Evolutionary conservation across 768 basidiomycete species (phyloP), one percentile per base, ranked within the genome.

Genomic region (Tephrocybe sp.): DNA sequence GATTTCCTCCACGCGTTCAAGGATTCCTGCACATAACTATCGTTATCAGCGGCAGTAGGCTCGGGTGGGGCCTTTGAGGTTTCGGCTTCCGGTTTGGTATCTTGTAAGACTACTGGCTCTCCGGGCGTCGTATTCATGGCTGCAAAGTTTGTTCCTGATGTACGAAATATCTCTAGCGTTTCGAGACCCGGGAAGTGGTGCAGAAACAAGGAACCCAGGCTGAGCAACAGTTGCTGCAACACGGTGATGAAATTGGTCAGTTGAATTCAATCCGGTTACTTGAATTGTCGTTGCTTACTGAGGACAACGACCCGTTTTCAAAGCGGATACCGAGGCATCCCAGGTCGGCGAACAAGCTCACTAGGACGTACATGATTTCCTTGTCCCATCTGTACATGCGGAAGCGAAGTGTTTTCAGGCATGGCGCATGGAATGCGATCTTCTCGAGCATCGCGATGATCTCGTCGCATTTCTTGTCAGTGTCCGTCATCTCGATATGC

Each of bases 1-100:
- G 69, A 69, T 36, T 68, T 66, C 44, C 69, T 71, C 76, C 76
- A 78, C 5, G 75, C 70, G 8, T 72, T 67, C 28, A 77, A 64
- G 15, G 71, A 63, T 27, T 71, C 70, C 24, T 55, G 60, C 39
- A 75, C 57, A 34, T 63, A 58, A 19, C 55, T 61, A 32, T 71
- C 70, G 6, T 53, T 27, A 38, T 37, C 36, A 38, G 22, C 57
- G 42, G 31, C 34, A 22, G 28, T 18, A 50, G 27, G 25, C 18
- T 25, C 25, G 44, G 35, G n/a, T n/a, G n/a, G n/a, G n/a, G n/a
- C n/a, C n/a, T 38, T 16, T 16, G n/a, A 24, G 15, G 51, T 28
- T 12, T 18, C n/a, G n/a, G n/a, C n/a, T 34, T 8, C 6, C 13
- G 13, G 13, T 8, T n/a, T 5, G 12, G 5, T 34, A 34, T 8